Base-by-base conservation (phyloP, 257 asterid species). In the Penstemon davidsonii region DNA sequence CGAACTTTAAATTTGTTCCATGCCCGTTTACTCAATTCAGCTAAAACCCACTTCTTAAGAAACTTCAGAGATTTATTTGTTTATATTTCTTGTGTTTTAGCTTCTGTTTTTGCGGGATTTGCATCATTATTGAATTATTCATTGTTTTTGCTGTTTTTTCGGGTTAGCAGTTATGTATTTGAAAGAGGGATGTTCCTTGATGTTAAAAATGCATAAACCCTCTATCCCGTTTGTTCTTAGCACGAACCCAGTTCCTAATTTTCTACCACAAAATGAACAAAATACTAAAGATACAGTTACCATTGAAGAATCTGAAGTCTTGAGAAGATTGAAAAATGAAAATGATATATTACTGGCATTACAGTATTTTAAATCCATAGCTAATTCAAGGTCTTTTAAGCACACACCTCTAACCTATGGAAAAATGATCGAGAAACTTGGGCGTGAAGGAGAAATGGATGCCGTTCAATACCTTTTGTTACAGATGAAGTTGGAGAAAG, bases 401-500 rank as follows among this genome's bases (percentile, higher is more conserved):
- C 98, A 90, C 77, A 90, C 98, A 5, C 82, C 78, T 51, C 74
- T 53, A 42, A 88, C 97, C 10, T 92, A 92, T 76, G 75, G 76
- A 52, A 18, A 66, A 75, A 90, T 92, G 98, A 81, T 90, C 13
- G 87, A 86, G 57, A 86, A 84, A 64, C 92, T 92, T 0, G 94
- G 96, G 47, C 56, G 53, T 18, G 46, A 69, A 38, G 82, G 83
- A 5, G 88, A 86, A 44, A 80, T 86, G 76, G 96, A 92, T 64
- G 87, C 76, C 50, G 86, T 92, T 65, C 97, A 90, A 51, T 92
- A 90, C 78, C 95, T 90, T 62, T 60, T 92, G 74, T 90, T 86
- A 56, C 97, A 90, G 74, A 92, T 92, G 97, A 84, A 92, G 78
- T 71, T 90, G 75, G 97, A 90, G 36, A 81, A 84, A 3, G 57